Percentiles rank a stretch among this genome's conserved stretches.
Conservation (phyloP, 345 rosid genomes). For the Lepidium africanum region DNA sequence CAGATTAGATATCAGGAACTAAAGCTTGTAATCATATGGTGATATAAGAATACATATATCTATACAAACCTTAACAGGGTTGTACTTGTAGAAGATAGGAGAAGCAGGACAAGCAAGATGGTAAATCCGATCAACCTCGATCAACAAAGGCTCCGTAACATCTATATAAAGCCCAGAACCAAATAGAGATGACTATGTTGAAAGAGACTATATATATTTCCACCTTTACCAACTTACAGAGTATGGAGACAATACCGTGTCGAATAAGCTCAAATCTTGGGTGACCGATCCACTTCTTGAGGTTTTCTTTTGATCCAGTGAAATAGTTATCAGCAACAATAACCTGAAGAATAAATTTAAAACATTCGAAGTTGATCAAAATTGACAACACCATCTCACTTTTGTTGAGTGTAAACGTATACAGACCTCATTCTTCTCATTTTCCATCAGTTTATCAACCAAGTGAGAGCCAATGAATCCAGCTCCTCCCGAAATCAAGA, state of each 20-base stretch:
- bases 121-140: constrained; percentile 89
- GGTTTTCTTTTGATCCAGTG: constrained; percentile 89
- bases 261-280: constrained; percentile 97
- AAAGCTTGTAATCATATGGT: background rate
- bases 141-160: constrained; percentile 82
- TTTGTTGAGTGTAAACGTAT: background rate
- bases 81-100: constrained; percentile 94
- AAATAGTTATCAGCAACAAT: constrained; percentile 84
- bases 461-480: constrained; percentile 97
- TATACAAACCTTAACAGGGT: constrained; percentile 71
- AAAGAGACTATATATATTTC: background rate
- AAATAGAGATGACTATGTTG: background rate
- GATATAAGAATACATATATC: background rate
- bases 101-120: constrained; percentile 99
- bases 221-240: background rate
- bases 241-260: constrained; percentile 40
- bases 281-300: constrained; percentile 90
- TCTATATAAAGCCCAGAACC: constrained; percentile 30
- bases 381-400: background rate
- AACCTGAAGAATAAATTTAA: constrained; percentile 35
- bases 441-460: constrained; percentile 90
- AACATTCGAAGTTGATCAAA: background rate
- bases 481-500: constrained; percentile 94
- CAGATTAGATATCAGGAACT: background rate
- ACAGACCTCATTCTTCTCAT: constrained; percentile 79